A percentile compares a stretch with the other conserved stretches of the same genome.
Evolutionary conservation across 2,329 filamentous ascomycete genomes (phyloP).

Genomic region (Hypoxylon sp.): DNA sequence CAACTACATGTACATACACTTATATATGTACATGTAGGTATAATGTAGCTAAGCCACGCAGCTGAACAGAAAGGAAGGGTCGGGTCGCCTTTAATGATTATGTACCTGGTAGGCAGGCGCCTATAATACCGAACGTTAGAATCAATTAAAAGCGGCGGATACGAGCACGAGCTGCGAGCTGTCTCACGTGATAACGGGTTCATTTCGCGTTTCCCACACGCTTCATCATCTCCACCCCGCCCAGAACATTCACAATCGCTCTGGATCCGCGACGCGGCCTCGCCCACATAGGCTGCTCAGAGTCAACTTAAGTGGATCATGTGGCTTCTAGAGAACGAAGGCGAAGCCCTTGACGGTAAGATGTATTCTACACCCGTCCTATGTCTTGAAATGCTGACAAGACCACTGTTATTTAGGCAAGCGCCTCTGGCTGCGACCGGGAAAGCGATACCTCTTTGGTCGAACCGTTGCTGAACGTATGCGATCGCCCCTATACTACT

Average conservation of each 20-base stretch:
- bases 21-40: not conserved
- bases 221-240: slow-evolving; percentile 27
- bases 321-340: slow-evolving; percentile 70
- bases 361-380: not conserved
- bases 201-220: slow-evolving; percentile 40
- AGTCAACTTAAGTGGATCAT: slow-evolving; percentile 53
- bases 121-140: not conserved
- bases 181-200: slow-evolving; percentile 42
- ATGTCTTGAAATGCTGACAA: slow-evolving; percentile 31
- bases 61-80: no score
- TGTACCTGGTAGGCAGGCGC: no score
- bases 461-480: slow-evolving; percentile 78
- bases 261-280: slow-evolving; percentile 16
- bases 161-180: no score
- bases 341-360: slow-evolving; percentile 63
- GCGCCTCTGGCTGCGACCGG: slow-evolving; percentile 87
- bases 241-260: not conserved
- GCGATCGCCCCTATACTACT: slow-evolving; percentile 43
- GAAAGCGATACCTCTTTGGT: slow-evolving; percentile 88
- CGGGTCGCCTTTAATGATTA: no score
- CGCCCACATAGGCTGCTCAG: slow-evolving; percentile 4
- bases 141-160: not conserved
- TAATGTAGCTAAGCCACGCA: no score
- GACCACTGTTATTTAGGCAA: slow-evolving; percentile 65
- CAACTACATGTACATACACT: not conserved